Base-by-base conservation (phyloP, 2,329 filamentous ascomycete genomes). In the Cladosporium austrohemisphaericum region DNA sequence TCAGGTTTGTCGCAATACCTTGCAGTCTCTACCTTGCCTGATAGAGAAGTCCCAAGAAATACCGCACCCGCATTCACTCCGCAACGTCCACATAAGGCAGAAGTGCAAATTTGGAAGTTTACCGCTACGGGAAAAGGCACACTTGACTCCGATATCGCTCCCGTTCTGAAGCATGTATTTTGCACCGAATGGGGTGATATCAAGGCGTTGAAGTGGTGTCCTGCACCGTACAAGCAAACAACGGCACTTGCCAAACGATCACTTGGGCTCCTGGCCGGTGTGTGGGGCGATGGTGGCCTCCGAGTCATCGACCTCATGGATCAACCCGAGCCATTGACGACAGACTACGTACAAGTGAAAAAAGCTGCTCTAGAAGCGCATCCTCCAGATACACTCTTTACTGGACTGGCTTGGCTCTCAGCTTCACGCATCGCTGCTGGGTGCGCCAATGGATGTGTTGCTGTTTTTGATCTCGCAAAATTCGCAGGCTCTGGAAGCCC, bases 101-200 rank as follows among this genome's bases (percentile, higher is more conserved):
- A 72, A 2, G 71, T 84, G 25, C 79, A 83, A 54, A 74, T 84
- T 5, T 84, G 80, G 80, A 68, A 73, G 5, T 78, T 84, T 55
- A 65, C 68, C 29, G 68, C 71, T 3, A 64, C 41, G 8, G 49
- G 55, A 13, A 52, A 68, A 1, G 67, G 68, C 11, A 65, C 62
- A 2, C 62, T 80, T 5, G 71, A 79, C 57, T 68, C 69, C 55
- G 60, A 57, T 0, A 57, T 52, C 7, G 57, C 68, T 13, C 79
- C 80, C 3, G 60, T 62, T 36, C 67, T 83, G 33, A 67, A 68
- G 20, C 56, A 75, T 28, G 73, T 77, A 3, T 60, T 83, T n/a
- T 81, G 78, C 55, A 74, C 75, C 2, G 69, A 79, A 18, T 81
- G 78, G 73, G 80, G 80, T 2, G 71, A 77, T 50, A 64, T 80